Evolutionary conservation across 2,329 filamentous ascomycete genomes (phyloP), one percentile per base, ranked within the genome.

Genomic region (Colletotrichum tofieldiae): DNA sequence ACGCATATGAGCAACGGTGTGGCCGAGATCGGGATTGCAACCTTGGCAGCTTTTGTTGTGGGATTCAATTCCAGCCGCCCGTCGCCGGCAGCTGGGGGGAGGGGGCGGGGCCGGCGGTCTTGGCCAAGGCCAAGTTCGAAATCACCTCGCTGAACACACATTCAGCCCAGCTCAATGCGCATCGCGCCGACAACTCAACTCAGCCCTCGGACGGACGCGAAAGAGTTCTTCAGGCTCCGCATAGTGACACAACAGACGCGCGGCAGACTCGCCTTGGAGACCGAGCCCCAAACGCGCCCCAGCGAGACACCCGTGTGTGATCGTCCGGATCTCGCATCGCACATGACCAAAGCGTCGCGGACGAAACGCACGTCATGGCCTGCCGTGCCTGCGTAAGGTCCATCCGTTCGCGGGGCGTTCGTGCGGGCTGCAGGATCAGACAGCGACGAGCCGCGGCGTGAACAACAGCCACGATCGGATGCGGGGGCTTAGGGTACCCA

Each of bases 381-480:
- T 26, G 23, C 23, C 23, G 23, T 26, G 23, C 23, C 23, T 32
- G 51, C 43, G 26, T 45, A 23, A 67, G 55, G 54, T 26, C 26
- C 29, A 29, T 55, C 29, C 45, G 39, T 32, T 26, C 39, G 23
- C 29, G 37, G 45, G 35, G 47, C 3, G 43, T 14, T 52, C 26
- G 62, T 52, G 55, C 58, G 11, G 65, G 26, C 35, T 65, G 61
- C 39, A 59, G 11, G 61, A 59, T 52, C 29, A 39, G 35, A 59
- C 43, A 54, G 37, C 39, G 39, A 43, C 16, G 41, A n/a, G 35
- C 35, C 2, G 35, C 35, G 8, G 35, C 6, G 8, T 37, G 8
- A 37, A 51, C 49, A 26, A 18, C 49, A 26, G 26, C 2, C 35
- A 29, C 23, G 35, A 51, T 51, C 23, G 23, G 49, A 51, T 9